Evolutionary conservation across 2,329 filamentous ascomycete genomes (phyloP), one percentile per base, ranked within the genome.

Genomic region (Nectriaceae sp.): DNA sequence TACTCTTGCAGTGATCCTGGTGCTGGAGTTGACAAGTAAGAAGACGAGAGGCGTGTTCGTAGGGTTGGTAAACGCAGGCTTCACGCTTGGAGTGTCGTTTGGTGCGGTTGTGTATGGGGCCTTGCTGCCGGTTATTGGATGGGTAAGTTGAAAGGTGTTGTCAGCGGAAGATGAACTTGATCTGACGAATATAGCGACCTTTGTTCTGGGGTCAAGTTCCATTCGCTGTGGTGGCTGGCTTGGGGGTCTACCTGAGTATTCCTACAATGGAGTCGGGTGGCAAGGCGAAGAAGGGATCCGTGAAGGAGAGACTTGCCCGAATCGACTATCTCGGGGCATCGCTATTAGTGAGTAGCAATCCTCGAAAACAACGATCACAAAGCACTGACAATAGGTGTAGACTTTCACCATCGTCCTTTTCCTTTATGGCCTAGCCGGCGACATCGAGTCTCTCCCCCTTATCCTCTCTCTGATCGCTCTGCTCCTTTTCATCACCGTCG

Each of bases 281-380:
- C 16, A 18, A 47, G 33, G 42, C 46, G 11, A 33, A 48, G 11
- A 46, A 56, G 4, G 37, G 47, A 40, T 72, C 76, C 31, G 58
- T 77, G 31, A 49, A 67, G 42, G 62, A 77, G 22, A 88, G 85
- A 59, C 72, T 93, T 11, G 77, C 76, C 3, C 73, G 75, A 1
- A 82, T 95, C 46, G 90, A 95, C 67, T 94, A 93, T 58, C 73
- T 84, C 0, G 90, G 90, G 3, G 87, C 88, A 5, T 31, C 82
- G 1, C 73, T 84, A n/a, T 68, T 91, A 55, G 83, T 87, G 70
- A 64, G 77, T 47, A 3, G 16, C 24, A 15, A 4, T 11, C n/a
- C 19, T n/a, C 3, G 15, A n/a, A n/a, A 20, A 15, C 21, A 21
- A 21, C 21, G 21, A 15, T 11, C 43, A 21, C 3, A 13, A 18